Percentiles rank a stretch among this genome's conserved stretches.
Evolutionary conservation across 495 filamentous ascomycete species (phyloP).

Genomic region (Xylaria castorea): DNA sequence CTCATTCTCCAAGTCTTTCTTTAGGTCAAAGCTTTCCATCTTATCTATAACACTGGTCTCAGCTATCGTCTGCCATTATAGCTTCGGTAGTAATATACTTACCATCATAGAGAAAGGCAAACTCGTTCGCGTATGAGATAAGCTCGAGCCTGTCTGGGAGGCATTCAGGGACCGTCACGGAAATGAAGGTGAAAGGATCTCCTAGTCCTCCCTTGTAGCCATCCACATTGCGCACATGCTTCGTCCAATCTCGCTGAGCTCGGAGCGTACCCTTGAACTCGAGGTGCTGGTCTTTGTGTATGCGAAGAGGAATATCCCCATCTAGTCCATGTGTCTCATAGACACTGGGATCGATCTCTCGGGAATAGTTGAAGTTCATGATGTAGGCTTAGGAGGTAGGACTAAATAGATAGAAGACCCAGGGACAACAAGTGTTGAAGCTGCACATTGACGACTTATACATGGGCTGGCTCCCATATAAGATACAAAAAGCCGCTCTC

Average conservation of each 20-base stretch:
- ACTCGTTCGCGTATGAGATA: conserved; percentile 52
- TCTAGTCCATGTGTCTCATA: conserved; percentile 40
- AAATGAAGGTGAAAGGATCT: conserved; percentile 35
- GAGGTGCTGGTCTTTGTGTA: conserved; percentile 29
- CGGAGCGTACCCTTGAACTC: conserved; percentile 36
- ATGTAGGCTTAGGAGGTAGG: background rate
- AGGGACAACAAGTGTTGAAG: background rate
- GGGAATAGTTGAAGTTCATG: conserved; percentile 40
- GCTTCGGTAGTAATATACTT: background rate
- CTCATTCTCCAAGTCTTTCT: conserved; percentile 15
- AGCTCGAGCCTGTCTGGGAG: conserved; percentile 51
- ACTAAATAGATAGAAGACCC: background rate
- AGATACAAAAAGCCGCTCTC: background rate
- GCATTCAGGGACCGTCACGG: conserved; percentile 44
- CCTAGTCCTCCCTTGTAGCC: conserved; percentile 40
- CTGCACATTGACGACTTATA: background rate
- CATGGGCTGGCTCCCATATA: background rate
- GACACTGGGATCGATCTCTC: conserved; percentile 27
- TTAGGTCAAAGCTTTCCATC: conserved; percentile 22
- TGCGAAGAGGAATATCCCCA: conserved; percentile 33
- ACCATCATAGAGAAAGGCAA: conserved; percentile 54
- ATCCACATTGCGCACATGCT: conserved; percentile 35
- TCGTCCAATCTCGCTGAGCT: conserved; percentile 42
- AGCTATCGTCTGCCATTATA: background rate
- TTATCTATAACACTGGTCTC: background rate